Base-by-base conservation (phyloP, 2,329 filamentous ascomycete species). In the Anthostomella pinea region DNA sequence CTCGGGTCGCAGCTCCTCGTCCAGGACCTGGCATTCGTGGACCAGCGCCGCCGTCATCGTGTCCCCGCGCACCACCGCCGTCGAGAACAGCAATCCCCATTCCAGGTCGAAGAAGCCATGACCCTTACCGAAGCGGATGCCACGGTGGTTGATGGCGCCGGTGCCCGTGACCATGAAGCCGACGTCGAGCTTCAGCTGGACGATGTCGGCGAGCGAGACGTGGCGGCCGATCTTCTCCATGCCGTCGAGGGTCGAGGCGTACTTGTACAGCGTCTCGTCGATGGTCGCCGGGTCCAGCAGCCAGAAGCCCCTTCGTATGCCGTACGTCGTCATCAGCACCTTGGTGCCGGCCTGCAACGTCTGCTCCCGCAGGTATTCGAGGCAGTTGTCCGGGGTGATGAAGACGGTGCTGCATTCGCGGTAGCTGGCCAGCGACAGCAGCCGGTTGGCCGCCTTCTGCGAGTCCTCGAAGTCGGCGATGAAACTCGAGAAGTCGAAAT, bases 71-170 rank as follows among this genome's bases (percentile, higher is more conserved):
- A 68, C 50, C 8, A 59, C 43, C 4, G 57, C 54, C 9, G 64
- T 44, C 13, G 59, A 54, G 17, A 52, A 56, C 17, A 69, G 47
- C 48, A 70, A 59, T 1, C 52, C 63, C 64, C 64, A 70, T 38
- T 67, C 66, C 6, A 69, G 53, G 30, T 69, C 66, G 28, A 69
- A 69, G 28, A 63, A 58, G 8, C 63, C 58, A 29, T 62, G 57
- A 1, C 64, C 65, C 39, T 67, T 66, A 23, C 64, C 64, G 17
- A 69, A 56, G 6, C 63, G 47, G 4, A 67, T 49, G 1, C 67
- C 67, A n/a, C 50, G 32, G 18, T 44, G 36, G 15, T 59, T 66
- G 49, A 69, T 62, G 3, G 61, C 65, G 8, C 65, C 55, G 0
- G 60, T 64, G 1, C 67, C 66, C 1, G 62, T 63, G 8, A 64